A percentile compares a stretch with the other conserved stretches of the same genome.
Evolutionary conservation across 768 basidiomycete species (phyloP).

Genomic region (Omphalotus guepiniiformis): DNA sequence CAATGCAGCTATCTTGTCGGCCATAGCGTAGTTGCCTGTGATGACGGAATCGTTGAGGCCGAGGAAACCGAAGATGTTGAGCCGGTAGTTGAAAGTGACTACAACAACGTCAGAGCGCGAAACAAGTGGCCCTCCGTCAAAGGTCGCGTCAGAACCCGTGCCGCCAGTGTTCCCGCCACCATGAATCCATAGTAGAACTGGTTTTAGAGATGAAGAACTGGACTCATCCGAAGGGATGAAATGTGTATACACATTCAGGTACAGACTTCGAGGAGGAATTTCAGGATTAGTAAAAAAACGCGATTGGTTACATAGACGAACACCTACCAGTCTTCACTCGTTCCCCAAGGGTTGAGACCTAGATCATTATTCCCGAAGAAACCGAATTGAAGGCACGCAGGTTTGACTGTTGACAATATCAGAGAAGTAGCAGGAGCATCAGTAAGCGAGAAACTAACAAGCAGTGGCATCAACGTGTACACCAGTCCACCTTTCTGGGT

Average conservation of each 20-base stretch:
- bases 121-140: conserved; percentile 31
- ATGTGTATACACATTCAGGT: conserved; percentile 33
- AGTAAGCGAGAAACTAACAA: conserved; percentile 18
- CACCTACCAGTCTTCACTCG: conserved; percentile 16
- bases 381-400: conserved; percentile 15
- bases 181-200: conserved; percentile 38
- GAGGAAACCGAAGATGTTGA: conserved; percentile 35
- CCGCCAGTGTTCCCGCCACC: conserved; percentile 34
- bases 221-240: conserved; percentile 24
- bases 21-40: conserved; percentile 37
- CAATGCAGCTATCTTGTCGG: conserved; percentile 36
- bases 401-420: conserved; percentile 11
- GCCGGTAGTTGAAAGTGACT: conserved; percentile 38
- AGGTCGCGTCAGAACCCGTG: conserved; percentile 27
- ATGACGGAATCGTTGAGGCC: conserved; percentile 29
- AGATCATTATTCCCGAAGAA: conserved; percentile 12
- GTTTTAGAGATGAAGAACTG: conserved; percentile 21
- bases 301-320: neutral
- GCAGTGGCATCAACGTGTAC: conserved; percentile 25
- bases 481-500: conserved; percentile 25
- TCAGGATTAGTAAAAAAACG: neutral
- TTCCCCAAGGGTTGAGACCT: conserved; percentile 17
- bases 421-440: neutral
- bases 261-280: conserved; percentile 13
- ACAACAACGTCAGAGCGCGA: conserved; percentile 35